Base-by-base conservation (phyloP, 495 filamentous ascomycete species). In the Aspergillus funiculosus region DNA sequence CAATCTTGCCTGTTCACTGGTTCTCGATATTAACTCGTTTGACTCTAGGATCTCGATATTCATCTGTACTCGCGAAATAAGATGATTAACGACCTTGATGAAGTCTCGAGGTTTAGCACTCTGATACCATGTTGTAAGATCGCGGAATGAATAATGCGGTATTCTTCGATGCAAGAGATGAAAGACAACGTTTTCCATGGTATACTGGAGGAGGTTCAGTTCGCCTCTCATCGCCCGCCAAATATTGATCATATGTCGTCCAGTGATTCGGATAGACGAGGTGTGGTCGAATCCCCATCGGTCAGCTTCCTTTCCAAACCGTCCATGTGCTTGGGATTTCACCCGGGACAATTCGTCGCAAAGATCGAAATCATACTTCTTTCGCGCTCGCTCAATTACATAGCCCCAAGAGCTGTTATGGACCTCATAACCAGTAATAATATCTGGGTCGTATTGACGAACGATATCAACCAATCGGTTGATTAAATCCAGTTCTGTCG, bases 211-310 rank as follows among this genome's bases (percentile, higher is more conserved):
- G 32, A 98, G 66, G 51, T 86, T 94, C 22, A 97, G 62, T 66
- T 97, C 92, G 45, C 85, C 78, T 39, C 84, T 79, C 89, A 98
- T 96, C 0, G 91, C 89, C 41, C 92, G 79, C 92, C 94, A 98
- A 38, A 97, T 86, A 52, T 97, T 98, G 64, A 98, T 89, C 71
- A 92, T 85, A 58, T 98, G 92, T 50, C 92, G 80, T 3, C 92
- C 92, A 0, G 89, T 96, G 10, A 98, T 75, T 22, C 77, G 78
- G 52, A 97, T 85, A 2, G 85, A 86, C 4, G 88, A 91, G 2
- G 88, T 89, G 43, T 87, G 86, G 45, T 87, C 89, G 71, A 90
- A 94, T 0, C 89, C 92, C 91, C 92, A 98, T 52, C 77, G 75
- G 59, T 95, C 88, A 39, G 79, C 77, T 9, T 95, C 87, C 57